Percentiles rank a stretch among this genome's conserved stretches.
Evolutionary conservation across 2,329 filamentous ascomycete species (phyloP).

Genomic region (Alternaria sp.): DNA sequence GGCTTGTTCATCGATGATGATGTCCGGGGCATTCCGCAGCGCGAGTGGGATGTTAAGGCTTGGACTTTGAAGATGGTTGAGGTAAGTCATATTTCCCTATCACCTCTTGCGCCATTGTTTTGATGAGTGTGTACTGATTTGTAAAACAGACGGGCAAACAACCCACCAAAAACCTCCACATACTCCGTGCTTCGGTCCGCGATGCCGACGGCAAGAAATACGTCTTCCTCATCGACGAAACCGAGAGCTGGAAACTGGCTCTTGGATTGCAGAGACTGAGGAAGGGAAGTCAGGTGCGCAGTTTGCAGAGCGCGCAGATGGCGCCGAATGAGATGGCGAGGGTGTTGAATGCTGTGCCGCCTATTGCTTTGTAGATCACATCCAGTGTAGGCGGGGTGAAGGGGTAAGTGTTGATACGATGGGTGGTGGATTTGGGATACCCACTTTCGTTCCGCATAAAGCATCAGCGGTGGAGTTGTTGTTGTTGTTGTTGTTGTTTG

Average conservation of each 20-base stretch:
- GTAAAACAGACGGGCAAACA: conserved; percentile 49
- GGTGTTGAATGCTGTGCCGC: conserved; percentile 44
- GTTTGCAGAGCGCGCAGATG: conserved; percentile 60
- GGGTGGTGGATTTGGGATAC: background rate
- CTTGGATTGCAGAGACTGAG: conserved; percentile 63
- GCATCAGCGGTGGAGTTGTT: background rate
- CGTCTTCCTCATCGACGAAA: conserved; percentile 65
- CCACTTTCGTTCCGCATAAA: background rate
- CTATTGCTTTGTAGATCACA: conserved; percentile 19
- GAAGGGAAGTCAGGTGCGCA: conserved; percentile 62
- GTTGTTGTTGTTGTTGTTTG: background rate
- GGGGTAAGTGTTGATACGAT: too few species aligned
- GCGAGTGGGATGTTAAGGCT: conserved; percentile 98
- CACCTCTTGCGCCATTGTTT: too few species aligned
- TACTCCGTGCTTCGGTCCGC: conserved; percentile 64
- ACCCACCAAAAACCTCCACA: conserved; percentile 54
- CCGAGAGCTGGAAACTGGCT: conserved; percentile 68
- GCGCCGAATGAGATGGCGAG: conserved; percentile 52
- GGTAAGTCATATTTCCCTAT: conserved; percentile 35
- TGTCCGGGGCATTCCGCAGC: conserved; percentile 85
- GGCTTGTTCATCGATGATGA: conserved; percentile 98
- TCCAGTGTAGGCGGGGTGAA: too few species aligned
- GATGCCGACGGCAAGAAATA: conserved; percentile 67
- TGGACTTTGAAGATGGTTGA: conserved; percentile 96
- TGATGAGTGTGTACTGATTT: too few species aligned